These are phyloP conservation scores for Fusarium sarcochroum DNA, from an alignment of 2,329 filamentous ascomycete species.

Conservation along the genomic window DNA sequence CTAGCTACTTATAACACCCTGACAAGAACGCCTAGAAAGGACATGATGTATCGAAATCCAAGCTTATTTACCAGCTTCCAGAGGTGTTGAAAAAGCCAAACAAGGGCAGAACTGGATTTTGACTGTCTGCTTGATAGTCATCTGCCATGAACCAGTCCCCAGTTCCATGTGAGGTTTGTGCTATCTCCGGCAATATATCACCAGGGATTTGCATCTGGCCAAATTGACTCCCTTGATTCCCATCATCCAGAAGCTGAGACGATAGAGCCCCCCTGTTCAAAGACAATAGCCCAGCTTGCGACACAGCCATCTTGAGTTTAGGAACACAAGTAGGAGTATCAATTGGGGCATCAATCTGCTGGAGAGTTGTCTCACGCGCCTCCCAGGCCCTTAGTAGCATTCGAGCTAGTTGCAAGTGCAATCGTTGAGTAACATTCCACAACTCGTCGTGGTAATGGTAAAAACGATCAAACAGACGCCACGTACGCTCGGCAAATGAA, in stretches of 20 bases:
- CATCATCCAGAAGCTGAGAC: background rate
- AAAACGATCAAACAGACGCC: constrained; percentile 9
- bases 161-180: background rate
- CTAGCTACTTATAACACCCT: too few species aligned
- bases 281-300: background rate
- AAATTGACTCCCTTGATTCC: background rate
- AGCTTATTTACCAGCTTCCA: background rate
- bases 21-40: too few species aligned
- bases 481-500: constrained; percentile 2
- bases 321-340: background rate
- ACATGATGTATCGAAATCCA: too few species aligned
- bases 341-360: background rate
- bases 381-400: constrained; percentile 10
- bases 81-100: constrained; percentile 23
- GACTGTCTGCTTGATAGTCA: background rate
- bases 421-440: background rate
- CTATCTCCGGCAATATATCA: background rate
- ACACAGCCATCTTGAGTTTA: background rate
- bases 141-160: background rate
- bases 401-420: constrained; percentile 3
- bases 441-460: constrained; percentile 9
- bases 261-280: background rate
- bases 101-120: constrained; percentile 12
- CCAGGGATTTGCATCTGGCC: background rate
- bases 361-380: background rate